Evolutionary conservation across 2,329 filamentous ascomycete genomes (phyloP).

Genomic region (Ophiostoma montium): DNA sequence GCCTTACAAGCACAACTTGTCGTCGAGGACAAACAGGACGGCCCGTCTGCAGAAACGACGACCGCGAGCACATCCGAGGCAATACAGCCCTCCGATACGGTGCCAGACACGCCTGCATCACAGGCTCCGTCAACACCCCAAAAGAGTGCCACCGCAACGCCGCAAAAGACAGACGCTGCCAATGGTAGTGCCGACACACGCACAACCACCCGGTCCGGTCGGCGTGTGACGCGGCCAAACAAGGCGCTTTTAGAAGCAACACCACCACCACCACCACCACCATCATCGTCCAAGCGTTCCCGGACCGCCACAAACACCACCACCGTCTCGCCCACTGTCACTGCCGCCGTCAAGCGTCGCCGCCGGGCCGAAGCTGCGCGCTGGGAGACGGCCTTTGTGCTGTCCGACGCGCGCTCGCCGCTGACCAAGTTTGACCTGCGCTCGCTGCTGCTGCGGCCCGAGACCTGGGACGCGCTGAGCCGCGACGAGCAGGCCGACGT

Average conservation of each 20-base stretch:
- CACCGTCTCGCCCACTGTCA: not conserved
- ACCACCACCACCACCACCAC: not conserved
- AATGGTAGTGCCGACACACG: not conserved
- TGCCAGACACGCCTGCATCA: not conserved
- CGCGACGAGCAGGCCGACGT: slow-evolving; percentile 21
- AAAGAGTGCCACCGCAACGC: not conserved
- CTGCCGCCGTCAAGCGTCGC: not conserved
- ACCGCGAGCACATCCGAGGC: too few relatives aligned
- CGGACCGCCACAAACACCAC: not conserved
- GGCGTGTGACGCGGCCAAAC: not conserved
- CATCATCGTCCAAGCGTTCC: too few relatives aligned
- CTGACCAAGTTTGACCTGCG: slow-evolving; percentile 22
- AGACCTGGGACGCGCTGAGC: slow-evolving; percentile 25
- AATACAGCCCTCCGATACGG: too few relatives aligned
- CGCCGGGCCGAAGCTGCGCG: slow-evolving; percentile 12
- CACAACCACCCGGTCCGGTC: not conserved
- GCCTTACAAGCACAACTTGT: too few relatives aligned
- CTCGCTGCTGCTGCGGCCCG: slow-evolving; percentile 22
- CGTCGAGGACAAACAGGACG: too few relatives aligned
- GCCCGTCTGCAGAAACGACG: too few relatives aligned
- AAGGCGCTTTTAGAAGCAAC: not conserved
- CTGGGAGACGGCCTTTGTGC: slow-evolving; percentile 20
- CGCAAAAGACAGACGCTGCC: too few relatives aligned
- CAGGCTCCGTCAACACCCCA: not conserved
- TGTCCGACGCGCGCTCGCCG: slow-evolving; percentile 23